Evolutionary conservation across 805 yeast species (phyloP).

Genomic region (Naumovozyma baii): DNA sequence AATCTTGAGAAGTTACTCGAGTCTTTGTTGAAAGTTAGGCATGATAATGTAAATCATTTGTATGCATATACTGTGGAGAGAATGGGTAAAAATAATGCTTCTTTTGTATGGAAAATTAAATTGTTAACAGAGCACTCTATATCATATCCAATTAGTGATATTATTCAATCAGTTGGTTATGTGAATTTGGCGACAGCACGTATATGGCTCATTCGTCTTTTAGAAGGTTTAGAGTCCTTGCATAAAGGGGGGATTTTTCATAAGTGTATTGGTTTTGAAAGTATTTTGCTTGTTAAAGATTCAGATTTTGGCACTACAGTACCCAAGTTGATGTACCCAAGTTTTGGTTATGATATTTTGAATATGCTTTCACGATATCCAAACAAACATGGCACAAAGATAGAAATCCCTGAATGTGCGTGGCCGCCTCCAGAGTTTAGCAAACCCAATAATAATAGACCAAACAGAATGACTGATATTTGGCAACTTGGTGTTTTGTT

Average conservation of each 20-base stretch:
- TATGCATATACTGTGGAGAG: conserved; percentile 69
- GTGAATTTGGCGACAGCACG: conserved; percentile 70
- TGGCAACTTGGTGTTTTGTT: conserved; percentile 87
- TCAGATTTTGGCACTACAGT: conserved; percentile 44
- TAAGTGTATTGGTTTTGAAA: conserved; percentile 51
- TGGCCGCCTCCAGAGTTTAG: conserved; percentile 81
- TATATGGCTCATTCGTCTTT: conserved; percentile 75
- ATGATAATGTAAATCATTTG: conserved; percentile 56
- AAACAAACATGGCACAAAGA: conserved; percentile 21
- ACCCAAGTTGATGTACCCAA: conserved; percentile 51
- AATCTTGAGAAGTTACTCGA: conserved; percentile 71
- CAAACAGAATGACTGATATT: conserved; percentile 77
- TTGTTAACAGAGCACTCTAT: conserved; percentile 57
- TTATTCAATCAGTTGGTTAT: conserved; percentile 56
- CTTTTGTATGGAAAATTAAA: conserved; percentile 54
- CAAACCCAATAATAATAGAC: conserved; percentile 33
- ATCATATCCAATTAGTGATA: conserved; percentile 50
- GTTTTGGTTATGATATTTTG: conserved; percentile 45
- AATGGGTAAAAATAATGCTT: conserved; percentile 26
- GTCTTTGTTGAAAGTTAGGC: conserved; percentile 43
- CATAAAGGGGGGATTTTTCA: conserved; percentile 84
- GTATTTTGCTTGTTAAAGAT: conserved; percentile 45
- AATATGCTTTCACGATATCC: conserved; percentile 34
- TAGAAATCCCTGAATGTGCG: conserved; percentile 15
- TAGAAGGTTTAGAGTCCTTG: conserved; percentile 75